Conservation (phyloP, 1,284 basidiomycete genomes). For the Tilletiaria anomala region DNA sequence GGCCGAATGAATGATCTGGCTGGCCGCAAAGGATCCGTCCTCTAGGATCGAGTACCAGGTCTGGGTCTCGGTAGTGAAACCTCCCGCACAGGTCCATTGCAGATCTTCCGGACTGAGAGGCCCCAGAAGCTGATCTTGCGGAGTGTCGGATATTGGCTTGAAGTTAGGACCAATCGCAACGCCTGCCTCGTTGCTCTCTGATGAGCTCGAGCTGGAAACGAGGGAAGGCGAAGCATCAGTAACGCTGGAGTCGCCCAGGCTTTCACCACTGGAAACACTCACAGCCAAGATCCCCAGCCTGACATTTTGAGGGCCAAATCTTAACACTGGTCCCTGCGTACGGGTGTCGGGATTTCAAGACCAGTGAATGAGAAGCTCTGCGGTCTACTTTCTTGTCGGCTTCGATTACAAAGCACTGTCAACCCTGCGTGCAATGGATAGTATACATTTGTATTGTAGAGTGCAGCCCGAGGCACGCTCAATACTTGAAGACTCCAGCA, state of each 20-base stretch:
- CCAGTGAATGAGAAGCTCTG: too few relatives aligned
- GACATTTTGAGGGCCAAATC: too few relatives aligned
- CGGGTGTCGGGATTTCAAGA: too few relatives aligned
- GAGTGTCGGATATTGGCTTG: constrained; percentile 25
- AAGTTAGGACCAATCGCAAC: constrained; percentile 26
- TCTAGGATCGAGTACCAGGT: constrained; percentile 69
- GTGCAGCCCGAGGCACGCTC: too few relatives aligned
- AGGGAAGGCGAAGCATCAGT: not conserved
- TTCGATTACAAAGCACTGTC: too few relatives aligned
- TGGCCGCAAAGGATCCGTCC: constrained; percentile 69
- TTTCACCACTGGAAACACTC: constrained; percentile 3
- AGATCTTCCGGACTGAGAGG: constrained; percentile 55
- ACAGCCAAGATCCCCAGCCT: constrained; percentile 37
- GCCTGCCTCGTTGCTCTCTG: too few relatives aligned
- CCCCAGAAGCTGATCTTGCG: constrained; percentile 48
- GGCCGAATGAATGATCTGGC: constrained; percentile 86
- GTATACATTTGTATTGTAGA: too few relatives aligned
- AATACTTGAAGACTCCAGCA: too few relatives aligned
- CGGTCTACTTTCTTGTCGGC: too few relatives aligned
- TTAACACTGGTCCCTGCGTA: too few relatives aligned
- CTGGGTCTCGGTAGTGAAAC: constrained; percentile 87
- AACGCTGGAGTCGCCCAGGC: not conserved
- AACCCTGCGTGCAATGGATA: too few relatives aligned
- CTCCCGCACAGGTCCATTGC: constrained; percentile 65
- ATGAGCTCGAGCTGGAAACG: constrained; percentile 10